Conservation (phyloP, 192 early-diverging fungal genomes). For the Linderina pennispora region DNA sequence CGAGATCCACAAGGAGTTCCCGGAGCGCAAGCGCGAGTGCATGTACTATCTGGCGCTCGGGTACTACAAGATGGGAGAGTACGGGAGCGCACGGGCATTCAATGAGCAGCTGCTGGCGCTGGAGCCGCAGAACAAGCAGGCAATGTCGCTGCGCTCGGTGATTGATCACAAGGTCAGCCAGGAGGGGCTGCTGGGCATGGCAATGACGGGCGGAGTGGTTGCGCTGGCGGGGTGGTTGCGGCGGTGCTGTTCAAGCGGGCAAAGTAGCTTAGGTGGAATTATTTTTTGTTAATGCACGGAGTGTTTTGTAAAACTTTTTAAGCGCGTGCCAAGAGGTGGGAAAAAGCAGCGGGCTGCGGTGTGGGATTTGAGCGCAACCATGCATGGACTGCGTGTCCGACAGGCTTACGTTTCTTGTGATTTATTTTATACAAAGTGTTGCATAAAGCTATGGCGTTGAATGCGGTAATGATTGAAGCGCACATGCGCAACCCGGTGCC, state of each 20-base stretch:
- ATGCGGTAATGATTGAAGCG: conserved; percentile 32
- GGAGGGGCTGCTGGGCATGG: conserved; percentile 87
- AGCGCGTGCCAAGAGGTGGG: no score
- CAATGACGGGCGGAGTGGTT: conserved; percentile 72
- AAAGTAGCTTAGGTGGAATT: no score
- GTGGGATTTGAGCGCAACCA: no score
- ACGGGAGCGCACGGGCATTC: conserved; percentile 70
- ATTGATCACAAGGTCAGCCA: conserved; percentile 80
- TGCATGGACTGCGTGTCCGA: no score
- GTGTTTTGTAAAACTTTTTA: no score
- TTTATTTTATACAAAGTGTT: not conserved
- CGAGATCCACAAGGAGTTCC: conserved; percentile 84
- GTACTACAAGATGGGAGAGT: conserved; percentile 87
- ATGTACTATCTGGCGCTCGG: conserved; percentile 92
- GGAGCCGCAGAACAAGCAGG: conserved; percentile 84
- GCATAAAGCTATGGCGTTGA: conserved; percentile 41
- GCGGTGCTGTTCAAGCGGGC: conserved; percentile 44
- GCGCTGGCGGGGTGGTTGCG: conserved; percentile 57
- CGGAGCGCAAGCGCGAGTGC: conserved; percentile 85
- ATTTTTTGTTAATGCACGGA: no score
- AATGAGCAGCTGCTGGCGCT: conserved; percentile 75
- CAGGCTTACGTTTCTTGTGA: not conserved
- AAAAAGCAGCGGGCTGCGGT: no score
- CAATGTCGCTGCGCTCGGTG: conserved; percentile 56
- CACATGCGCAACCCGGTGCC: conserved; percentile 38